Conservation (phyloP, 352 stramenopile genomes). For the Globisporangium paroecandrum region DNA sequence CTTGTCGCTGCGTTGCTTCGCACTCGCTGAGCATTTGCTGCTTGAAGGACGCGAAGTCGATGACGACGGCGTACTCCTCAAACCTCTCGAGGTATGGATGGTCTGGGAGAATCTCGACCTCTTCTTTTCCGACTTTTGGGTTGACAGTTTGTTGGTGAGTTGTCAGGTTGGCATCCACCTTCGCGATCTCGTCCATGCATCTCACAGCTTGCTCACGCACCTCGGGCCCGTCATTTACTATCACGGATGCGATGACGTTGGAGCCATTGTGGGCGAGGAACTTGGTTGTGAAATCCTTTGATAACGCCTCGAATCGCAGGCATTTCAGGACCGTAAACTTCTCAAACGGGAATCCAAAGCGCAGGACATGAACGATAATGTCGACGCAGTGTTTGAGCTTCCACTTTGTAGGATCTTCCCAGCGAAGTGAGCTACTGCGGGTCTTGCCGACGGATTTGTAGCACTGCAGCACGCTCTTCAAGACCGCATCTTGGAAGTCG, state of each 20-base stretch:
- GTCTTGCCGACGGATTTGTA: neutral
- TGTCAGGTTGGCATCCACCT: neutral
- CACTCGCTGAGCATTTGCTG: neutral
- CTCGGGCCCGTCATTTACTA: neutral
- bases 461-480: neutral
- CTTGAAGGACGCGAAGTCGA: conserved; percentile 4
- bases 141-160: neutral
- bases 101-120: neutral
- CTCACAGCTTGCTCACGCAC: neutral
- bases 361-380: neutral
- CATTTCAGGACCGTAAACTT: neutral
- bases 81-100: neutral
- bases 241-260: neutral
- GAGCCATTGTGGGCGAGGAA: neutral
- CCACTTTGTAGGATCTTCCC: neutral
- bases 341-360: neutral
- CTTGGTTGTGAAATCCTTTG: neutral
- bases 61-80: neutral
- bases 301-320: neutral
- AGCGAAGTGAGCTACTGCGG: neutral
- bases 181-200: neutral
- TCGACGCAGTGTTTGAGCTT: neutral
- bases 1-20: neutral
- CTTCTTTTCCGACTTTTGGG: conserved; percentile 2
- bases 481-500: neutral